Evolutionary conservation across 352 stramenopile genomes (phyloP).

Genomic region (Pythium chondricola): DNA sequence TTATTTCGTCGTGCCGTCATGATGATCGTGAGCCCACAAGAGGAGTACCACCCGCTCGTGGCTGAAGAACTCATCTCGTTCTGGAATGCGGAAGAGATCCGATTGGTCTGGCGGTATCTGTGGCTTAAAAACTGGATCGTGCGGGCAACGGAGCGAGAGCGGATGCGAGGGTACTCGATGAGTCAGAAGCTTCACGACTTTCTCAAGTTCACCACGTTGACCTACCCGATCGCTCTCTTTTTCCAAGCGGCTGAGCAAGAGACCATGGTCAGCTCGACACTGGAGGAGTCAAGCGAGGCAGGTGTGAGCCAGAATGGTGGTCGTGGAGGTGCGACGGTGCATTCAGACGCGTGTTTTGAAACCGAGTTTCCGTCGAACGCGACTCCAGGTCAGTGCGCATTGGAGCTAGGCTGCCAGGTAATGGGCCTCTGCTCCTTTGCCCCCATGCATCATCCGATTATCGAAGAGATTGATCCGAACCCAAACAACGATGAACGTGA

Average conservation of each 20-base stretch:
- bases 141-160: slow-evolving; percentile 59
- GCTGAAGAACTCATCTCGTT: slow-evolving; percentile 81
- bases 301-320: slow-evolving; percentile 1
- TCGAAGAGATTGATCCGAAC: slow-evolving; percentile 12
- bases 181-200: slow-evolving; percentile 62
- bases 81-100: slow-evolving; percentile 66
- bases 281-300: too few relatives aligned
- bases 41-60: slow-evolving; percentile 72
- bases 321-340: not conserved
- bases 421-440: slow-evolving; percentile 54
- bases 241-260: slow-evolving; percentile 70
- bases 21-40: slow-evolving; percentile 67
- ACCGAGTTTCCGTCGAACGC: slow-evolving; percentile 67
- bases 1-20: slow-evolving; percentile 75
- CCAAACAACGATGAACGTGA: slow-evolving; percentile 15
- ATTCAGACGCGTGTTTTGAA: slow-evolving; percentile 44
- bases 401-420: slow-evolving; percentile 61
- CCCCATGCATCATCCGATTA: slow-evolving; percentile 27
- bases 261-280: slow-evolving; percentile 52
- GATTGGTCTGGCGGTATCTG: slow-evolving; percentile 75
- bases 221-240: slow-evolving; percentile 65
- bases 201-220: slow-evolving; percentile 62
- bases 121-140: slow-evolving; percentile 87
- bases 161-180: slow-evolving; percentile 53
- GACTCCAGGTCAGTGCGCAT: slow-evolving; percentile 56